Conservation (phyloP, 371 early-diverging fungal genomes). For the Vairimorpha necatrix region DNA sequence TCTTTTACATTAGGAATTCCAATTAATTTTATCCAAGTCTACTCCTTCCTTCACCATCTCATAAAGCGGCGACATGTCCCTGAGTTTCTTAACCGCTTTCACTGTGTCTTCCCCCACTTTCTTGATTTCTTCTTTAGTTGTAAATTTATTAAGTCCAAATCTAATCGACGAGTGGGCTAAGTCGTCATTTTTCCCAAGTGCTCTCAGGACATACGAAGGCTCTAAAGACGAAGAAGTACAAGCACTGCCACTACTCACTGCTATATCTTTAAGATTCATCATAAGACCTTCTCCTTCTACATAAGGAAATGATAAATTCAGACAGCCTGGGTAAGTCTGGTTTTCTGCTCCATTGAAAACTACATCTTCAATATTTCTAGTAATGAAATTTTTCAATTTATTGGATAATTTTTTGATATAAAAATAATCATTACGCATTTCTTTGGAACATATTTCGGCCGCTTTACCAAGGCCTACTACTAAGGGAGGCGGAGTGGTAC, state of each 20-base stretch:
- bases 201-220: constrained; percentile 92
- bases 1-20: constrained; percentile 30
- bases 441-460: constrained; percentile 74
- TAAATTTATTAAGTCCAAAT: constrained; percentile 95
- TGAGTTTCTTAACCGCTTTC: constrained; percentile 78
- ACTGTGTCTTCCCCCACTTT: constrained; percentile 76
- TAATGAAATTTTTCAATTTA: constrained; percentile 42
- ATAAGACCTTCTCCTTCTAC: constrained; percentile 97
- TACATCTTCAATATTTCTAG: constrained; percentile 31
- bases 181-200: constrained; percentile 93
- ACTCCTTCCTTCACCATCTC: constrained; percentile 74
- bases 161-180: constrained; percentile 93
- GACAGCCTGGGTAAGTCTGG: constrained; percentile 69
- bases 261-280: constrained; percentile 94
- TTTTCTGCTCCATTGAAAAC: constrained; percentile 48
- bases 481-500: constrained; percentile 89
- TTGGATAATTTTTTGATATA: constrained; percentile 41
- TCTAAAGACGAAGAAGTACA: constrained; percentile 97
- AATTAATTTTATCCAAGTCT: constrained; percentile 58
- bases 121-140: constrained; percentile 88
- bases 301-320: constrained; percentile 95
- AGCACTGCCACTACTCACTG: constrained; percentile 90
- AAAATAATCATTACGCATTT: constrained; percentile 72
- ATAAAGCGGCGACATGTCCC: constrained; percentile 96
- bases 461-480: constrained; percentile 93